phyloP scores from a whole-genome alignment of 148 eudicot genomes.

The Camellia lanceoleosa region DNA sequence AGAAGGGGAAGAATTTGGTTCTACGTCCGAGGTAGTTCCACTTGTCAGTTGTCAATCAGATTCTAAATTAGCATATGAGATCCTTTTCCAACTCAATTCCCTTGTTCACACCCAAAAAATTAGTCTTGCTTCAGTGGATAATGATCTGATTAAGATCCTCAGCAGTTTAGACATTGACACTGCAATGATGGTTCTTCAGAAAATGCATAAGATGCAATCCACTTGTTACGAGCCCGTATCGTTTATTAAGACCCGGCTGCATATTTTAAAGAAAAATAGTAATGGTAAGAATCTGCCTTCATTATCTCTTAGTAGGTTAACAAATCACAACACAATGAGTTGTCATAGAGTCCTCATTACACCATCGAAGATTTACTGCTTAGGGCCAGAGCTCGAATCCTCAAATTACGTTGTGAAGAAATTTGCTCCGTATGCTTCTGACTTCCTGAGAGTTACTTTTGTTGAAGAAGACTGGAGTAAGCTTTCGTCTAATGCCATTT shows the following conservation, averaged over 20 bases:
- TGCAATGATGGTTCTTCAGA: slow-evolving; percentile 53
- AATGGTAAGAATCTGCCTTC: slow-evolving; percentile 33
- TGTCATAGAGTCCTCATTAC: slow-evolving; percentile 80
- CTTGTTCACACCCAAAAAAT: slow-evolving; percentile 77
- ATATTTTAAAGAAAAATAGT: slow-evolving; percentile 29
- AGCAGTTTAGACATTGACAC: slow-evolving; percentile 43
- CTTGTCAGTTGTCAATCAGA: slow-evolving; percentile 47
- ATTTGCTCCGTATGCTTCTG: slow-evolving; percentile 71
- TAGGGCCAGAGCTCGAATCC: slow-evolving; percentile 89
- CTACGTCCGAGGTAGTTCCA: slow-evolving; percentile 66
- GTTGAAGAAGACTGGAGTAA: slow-evolving; percentile 98
- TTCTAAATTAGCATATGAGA: slow-evolving; percentile 53
- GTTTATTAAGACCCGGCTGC: slow-evolving; percentile 45
- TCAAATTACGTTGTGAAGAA: slow-evolving; percentile 89
- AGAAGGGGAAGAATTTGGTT: slow-evolving; percentile 47
- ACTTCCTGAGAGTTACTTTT: slow-evolving; percentile 86
- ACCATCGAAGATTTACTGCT: slow-evolving; percentile 80
- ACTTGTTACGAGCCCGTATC: slow-evolving; percentile 74
- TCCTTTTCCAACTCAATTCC: slow-evolving; percentile 86
- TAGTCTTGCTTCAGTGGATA: slow-evolving; percentile 68
- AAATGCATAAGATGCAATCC: slow-evolving; percentile 61
- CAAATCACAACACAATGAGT: slow-evolving; percentile 64
- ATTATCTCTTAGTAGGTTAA: slow-evolving; percentile 41
- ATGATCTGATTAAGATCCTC: slow-evolving; percentile 60
- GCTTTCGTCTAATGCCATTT: slow-evolving; percentile 54